Conservation (phyloP, 345 rosid genomes). For the Theobroma cacao region DNA sequence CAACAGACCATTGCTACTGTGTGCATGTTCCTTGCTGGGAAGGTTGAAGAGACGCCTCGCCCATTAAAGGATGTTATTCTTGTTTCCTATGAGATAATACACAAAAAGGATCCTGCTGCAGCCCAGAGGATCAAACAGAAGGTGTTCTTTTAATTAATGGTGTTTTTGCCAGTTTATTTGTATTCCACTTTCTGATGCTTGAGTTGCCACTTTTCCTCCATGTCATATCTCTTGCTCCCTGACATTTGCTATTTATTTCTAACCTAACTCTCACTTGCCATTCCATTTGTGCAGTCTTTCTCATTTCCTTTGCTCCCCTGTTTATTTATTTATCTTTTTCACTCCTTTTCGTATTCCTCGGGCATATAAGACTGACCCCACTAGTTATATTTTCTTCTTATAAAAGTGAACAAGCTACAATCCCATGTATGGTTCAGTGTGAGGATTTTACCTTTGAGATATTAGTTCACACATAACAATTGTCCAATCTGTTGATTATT, state of each 20-base stretch:
- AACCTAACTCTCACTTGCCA: not conserved
- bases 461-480: not conserved
- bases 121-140: conserved; percentile 89
- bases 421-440: not conserved
- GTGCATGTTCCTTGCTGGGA: conserved; percentile 98
- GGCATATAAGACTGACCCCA: not conserved
- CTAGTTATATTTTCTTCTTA: not conserved
- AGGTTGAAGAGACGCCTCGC: conserved; percentile 98
- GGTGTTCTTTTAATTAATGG: conserved; percentile 41
- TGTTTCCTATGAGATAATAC: conserved; percentile 90
- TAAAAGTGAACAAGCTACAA: not conserved
- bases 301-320: not conserved
- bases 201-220: conserved; percentile 9
- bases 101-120: conserved; percentile 85
- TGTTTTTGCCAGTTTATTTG: not conserved
- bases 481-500: not conserved
- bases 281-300: not conserved
- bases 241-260: not conserved
- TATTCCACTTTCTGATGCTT: not conserved
- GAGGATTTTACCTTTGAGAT: not conserved
- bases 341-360: not conserved
- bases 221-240: not conserved
- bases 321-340: not conserved
- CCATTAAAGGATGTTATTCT: conserved; percentile 90
- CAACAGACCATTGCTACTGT: conserved; percentile 85